Conservation (phyloP, 345 rosid species). For the Cochlearia excelsa region DNA sequence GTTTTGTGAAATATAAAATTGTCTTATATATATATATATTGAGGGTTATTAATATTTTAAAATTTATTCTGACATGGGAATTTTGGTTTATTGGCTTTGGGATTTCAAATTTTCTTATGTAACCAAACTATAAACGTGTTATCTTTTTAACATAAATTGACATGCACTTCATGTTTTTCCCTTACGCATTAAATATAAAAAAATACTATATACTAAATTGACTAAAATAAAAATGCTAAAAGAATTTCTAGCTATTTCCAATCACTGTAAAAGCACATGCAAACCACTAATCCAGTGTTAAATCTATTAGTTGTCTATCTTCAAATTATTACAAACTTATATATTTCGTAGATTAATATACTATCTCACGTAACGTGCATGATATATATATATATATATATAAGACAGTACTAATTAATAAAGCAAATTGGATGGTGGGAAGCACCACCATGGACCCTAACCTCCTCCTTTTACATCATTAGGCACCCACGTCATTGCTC, state of each 20-base stretch:
- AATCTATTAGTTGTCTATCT: conserved; percentile 20
- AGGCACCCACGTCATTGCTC: not conserved
- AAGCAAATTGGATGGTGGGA: conserved; percentile 1
- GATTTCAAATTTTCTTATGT: not conserved
- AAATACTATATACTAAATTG: not conserved
- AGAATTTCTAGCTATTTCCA: not conserved
- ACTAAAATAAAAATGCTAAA: not conserved
- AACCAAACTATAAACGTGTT: too few relatives aligned
- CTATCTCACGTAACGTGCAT: too few relatives aligned
- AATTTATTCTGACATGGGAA: conserved; percentile 22
- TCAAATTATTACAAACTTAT: conserved; percentile 8
- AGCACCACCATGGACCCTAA: not conserved
- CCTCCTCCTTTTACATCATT: not conserved
- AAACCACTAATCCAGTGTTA: conserved; percentile 18
- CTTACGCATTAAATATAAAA: not conserved
- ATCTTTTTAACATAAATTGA: not conserved
- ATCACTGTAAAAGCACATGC: conserved; percentile 25
- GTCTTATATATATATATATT: conserved; percentile 4
- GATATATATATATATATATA: too few relatives aligned
- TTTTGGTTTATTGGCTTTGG: conserved; percentile 28
- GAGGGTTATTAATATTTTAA: not conserved
- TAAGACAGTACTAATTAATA: too few relatives aligned
- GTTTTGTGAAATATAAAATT: not conserved
- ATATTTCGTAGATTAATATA: too few relatives aligned
- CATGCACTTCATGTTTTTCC: not conserved